Percentiles rank a stretch among this genome's conserved stretches.
These are phyloP conservation scores for Scenedesmus sp. DNA, from an alignment of 163 green algal species.

Conservation along the genomic window DNA sequence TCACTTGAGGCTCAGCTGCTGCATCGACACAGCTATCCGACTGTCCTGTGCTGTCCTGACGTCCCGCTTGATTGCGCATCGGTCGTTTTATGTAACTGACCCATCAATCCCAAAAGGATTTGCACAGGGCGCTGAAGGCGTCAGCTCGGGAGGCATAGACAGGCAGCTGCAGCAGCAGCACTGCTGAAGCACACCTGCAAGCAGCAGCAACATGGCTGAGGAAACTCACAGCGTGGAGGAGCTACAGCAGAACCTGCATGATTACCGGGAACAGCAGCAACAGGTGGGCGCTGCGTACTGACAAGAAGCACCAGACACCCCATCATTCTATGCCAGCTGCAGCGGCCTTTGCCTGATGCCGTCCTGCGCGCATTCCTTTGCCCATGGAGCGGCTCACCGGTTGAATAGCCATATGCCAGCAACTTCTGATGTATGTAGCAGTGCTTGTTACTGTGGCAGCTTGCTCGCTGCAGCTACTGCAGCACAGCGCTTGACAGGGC, in stretches of 20 bases:
- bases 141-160: background rate
- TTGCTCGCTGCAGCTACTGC: no score
- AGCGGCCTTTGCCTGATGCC: background rate
- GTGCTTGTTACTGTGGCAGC: no score
- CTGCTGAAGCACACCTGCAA: background rate
- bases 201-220: constrained; percentile 40
- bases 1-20: background rate
- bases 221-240: constrained; percentile 58
- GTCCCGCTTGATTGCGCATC: background rate
- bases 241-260: constrained; percentile 72
- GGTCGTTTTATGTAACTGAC: background rate
- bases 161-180: background rate
- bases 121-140: background rate
- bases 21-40: background rate
- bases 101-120: background rate
- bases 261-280: constrained; percentile 78
- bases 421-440: no score
- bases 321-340: background rate
- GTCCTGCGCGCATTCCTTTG: background rate
- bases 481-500: no score
- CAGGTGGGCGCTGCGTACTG: constrained; percentile 56
- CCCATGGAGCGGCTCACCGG: no score
- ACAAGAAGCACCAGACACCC: background rate
- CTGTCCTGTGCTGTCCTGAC: background rate
- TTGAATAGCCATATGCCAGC: background rate